A percentile compares a stretch with the other conserved stretches of the same genome.
Conservation (phyloP, 768 basidiomycete genomes). For the Coprinopsis sp. region DNA sequence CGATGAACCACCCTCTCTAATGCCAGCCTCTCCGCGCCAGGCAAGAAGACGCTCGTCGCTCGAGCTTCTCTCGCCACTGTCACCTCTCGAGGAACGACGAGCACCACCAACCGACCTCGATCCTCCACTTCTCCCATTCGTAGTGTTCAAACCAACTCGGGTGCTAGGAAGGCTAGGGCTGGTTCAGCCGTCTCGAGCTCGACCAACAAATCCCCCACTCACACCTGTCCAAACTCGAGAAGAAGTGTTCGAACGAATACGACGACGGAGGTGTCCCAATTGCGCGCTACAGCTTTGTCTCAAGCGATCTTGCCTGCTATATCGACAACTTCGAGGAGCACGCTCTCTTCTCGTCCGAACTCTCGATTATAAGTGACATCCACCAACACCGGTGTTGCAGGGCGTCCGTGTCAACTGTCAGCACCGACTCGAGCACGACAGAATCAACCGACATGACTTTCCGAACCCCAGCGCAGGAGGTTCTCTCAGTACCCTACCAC, state of each 20-base stretch:
- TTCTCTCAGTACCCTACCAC: not conserved
- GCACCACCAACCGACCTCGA: constrained; percentile 16
- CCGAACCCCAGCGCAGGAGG: constrained; percentile 1
- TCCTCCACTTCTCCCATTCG: constrained; percentile 32
- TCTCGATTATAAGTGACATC: constrained; percentile 19
- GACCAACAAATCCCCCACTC: constrained; percentile 2
- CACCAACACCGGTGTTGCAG: constrained; percentile 8
- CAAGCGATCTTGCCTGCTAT: constrained; percentile 13
- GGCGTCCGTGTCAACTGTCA: not conserved
- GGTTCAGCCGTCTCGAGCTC: constrained; percentile 22
- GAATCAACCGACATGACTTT: constrained; percentile 17
- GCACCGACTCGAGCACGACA: constrained; percentile 12
- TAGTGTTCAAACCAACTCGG: constrained; percentile 19
- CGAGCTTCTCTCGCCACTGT: constrained; percentile 24
- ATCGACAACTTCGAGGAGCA: constrained; percentile 2
- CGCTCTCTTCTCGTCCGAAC: constrained; percentile 17
- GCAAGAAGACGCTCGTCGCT: constrained; percentile 28
- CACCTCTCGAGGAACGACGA: constrained; percentile 13
- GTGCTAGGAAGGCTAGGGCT: constrained; percentile 30
- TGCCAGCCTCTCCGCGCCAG: constrained; percentile 6
- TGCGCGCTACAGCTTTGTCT: constrained; percentile 3
- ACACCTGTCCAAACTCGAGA: constrained; percentile 21
- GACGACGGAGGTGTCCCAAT: not conserved
- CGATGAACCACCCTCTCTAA: constrained; percentile 5
- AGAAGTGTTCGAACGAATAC: constrained; percentile 19